Evolutionary conservation across 805 yeast species (phyloP), one percentile per base, ranked within the genome.

Genomic region (Candida caryicola): DNA sequence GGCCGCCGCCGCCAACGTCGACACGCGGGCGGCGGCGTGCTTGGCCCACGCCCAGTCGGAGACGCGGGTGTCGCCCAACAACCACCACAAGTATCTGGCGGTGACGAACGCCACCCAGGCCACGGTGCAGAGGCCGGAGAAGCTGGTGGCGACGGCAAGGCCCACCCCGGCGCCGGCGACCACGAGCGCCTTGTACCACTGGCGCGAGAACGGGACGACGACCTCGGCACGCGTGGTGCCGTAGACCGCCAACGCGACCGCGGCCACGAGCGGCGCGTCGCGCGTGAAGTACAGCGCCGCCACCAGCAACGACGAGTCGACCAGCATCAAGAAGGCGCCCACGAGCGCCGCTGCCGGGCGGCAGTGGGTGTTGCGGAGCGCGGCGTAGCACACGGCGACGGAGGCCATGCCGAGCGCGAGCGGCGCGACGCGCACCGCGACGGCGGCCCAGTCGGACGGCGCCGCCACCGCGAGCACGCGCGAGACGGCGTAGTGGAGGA

Each of bases 91-190:
- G 43, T 79, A 78, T 41, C 68, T 64, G 1, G 72, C 36, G 1
- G 65, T 61, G 33, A 79, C 51, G 0, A 64, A 4, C 2, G 79
- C 73, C 9, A 85, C 61, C 95, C 95, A 88, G 0, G 60, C 60
- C 39, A 79, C 60, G 0, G 91, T 82, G 51, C 78, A 76, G 16
- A 81, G 36, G 0, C 95, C 97, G 4, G 83, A 73, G 73, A 80
- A 76, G 54, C 86, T 85, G 3, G 84, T 73, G 5, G 89, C 74
- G 1, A 79, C 58, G 1, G 81, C 32, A 69, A 73, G 12, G 77
- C 95, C 49, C 76, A 65, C 3, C 64, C 70, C 49, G 60, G 71
- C 9, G 52, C 78, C 82, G 19, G 81, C 59, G 26, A 72, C 47
- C 1, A 71, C 33, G 40, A 84, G 50, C 42, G 69, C 66, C 41